Base-by-base conservation (phyloP, 768 basidiomycete genomes). In the Hirschioporus abietinus region DNA sequence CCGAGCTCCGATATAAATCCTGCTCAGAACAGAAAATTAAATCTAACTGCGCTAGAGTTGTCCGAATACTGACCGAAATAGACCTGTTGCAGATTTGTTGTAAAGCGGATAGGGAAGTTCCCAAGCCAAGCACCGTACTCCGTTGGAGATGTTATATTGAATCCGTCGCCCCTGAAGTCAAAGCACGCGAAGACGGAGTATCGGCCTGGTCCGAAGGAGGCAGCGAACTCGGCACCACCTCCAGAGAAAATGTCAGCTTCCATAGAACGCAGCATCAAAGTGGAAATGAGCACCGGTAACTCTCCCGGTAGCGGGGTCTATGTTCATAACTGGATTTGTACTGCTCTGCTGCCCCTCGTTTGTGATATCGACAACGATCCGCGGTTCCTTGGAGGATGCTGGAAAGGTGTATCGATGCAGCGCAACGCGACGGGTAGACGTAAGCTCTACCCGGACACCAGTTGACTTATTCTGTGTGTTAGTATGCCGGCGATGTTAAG, bases 321-420 rank as follows among this genome's bases (percentile, higher is more conserved):
- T 74, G 0, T 76, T 75, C 76, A 86, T 80, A 1, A 75, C 75
- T 0, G 86, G 85, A 27, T 81, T 72, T 4, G 81, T 83, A 65
- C 80, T 81, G 68, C 84, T 86, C 52, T 75, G 75, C 68, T 84
- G 82, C 0, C 86, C 87, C 69, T 88, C 88, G 68, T 88, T 86
- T 1, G 86, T 86, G 63, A 88, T 78, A 66, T 89, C 88, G 15
- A 88, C 78, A 23, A 84, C 74, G 26, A 89, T 81, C 2, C 86
- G 81, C 1, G 87, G 87, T 30, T 70, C 69, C 20, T 42, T 63
- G 5, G 83, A 83, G 34, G 77, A 80, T 3, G 81, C 70, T 0
- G 84, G 83, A 71, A 86, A 86, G 0, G 84, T 85, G 66, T 84
- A 86, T 64, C 86, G 80, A 70, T 88, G 88, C 7, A 89, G 72